Evolutionary conservation across 768 basidiomycete genomes (phyloP), one percentile per base, ranked within the genome.

Genomic region (Scleroderma bovista): DNA sequence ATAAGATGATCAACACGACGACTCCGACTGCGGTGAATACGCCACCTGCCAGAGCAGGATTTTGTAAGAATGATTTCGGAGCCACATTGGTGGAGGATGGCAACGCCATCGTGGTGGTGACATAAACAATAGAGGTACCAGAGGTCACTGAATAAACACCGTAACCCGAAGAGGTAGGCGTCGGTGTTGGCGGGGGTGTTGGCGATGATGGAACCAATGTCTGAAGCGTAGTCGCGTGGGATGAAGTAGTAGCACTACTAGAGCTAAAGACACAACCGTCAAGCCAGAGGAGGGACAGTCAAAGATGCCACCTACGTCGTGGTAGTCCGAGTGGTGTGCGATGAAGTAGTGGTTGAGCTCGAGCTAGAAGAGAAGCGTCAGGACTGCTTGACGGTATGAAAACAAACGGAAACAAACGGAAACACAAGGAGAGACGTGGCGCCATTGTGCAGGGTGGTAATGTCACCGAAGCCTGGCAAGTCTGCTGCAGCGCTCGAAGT

Each of bases 21-120:
- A 84, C 45, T 13, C 78, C 83, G 36, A 72, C 70, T 17, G 81
- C 45, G 26, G 73, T 66, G 51, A 88, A 84, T 15, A 86, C 74
- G 9, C 77, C 65, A 7, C 79, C 79, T 37, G 78, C 75, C n/a
- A 82, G 69, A n/a, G 76, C 70, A 64, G 80, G 84, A 65, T 88
- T 83, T 51, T 80, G 65, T 33, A 88, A 60, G 67, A 89, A 88
- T 11, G 72, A 58, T 9, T 63, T 57, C n/a, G 61, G 36, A 15
- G 60, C 43, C 2, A 66, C 16, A 19, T 55, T 26, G 1, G 62
- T 54, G 6, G 59, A 23, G 16, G 71, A 52, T 2, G 68, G 29
- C 2, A 65, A 50, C 9, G 71, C 52, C 26, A 65, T 34, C 1
- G 63, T 64, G 32, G 63, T 60, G 3, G 70, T 59, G 24, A 74